Conservation (phyloP, 2,329 filamentous ascomycete species). For the Annulohypoxylon truncatum region DNA sequence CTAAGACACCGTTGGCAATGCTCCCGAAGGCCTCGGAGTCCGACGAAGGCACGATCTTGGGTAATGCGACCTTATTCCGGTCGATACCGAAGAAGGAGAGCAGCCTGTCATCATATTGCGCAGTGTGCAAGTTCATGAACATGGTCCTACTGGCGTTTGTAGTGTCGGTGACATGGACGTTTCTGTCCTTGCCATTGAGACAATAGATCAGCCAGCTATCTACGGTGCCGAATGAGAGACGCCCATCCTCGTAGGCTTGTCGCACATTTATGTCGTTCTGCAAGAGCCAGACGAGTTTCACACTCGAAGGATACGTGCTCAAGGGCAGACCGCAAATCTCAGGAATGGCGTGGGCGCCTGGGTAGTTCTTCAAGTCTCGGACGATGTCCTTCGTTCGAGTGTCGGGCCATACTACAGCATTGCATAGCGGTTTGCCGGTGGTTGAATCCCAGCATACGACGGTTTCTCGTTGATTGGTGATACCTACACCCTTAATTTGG, state of each 20-base stretch:
- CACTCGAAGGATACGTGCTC: conserved; percentile 88
- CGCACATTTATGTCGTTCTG: conserved; percentile 76
- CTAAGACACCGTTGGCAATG: conserved; percentile 72
- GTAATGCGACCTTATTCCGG: conserved; percentile 75
- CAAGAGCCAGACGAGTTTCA: conserved; percentile 87
- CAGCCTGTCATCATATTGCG: conserved; percentile 82
- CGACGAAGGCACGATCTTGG: conserved; percentile 86
- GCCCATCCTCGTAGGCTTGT: conserved; percentile 79
- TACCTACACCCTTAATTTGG: conserved; percentile 81
- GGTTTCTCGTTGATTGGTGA: conserved; percentile 93
- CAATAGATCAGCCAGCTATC: conserved; percentile 90
- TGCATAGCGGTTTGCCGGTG: conserved; percentile 83
- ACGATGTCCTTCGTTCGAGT: conserved; percentile 80
- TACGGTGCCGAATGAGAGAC: conserved; percentile 85
- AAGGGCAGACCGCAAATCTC: conserved; percentile 83
- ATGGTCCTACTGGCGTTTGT: conserved; percentile 92
- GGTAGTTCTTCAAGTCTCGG: conserved; percentile 76
- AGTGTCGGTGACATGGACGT: conserved; percentile 82
- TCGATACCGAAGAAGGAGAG: conserved; percentile 83
- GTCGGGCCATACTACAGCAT: conserved; percentile 92
- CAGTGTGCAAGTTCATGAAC: conserved; percentile 89
- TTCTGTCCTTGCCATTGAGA: conserved; percentile 75
- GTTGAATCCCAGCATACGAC: conserved; percentile 85
- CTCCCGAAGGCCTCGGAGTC: conserved; percentile 78
- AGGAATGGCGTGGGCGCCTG: conserved; percentile 75